Conservation (phyloP, 176 grass and related monocot species). For the Triticum urartu region DNA sequence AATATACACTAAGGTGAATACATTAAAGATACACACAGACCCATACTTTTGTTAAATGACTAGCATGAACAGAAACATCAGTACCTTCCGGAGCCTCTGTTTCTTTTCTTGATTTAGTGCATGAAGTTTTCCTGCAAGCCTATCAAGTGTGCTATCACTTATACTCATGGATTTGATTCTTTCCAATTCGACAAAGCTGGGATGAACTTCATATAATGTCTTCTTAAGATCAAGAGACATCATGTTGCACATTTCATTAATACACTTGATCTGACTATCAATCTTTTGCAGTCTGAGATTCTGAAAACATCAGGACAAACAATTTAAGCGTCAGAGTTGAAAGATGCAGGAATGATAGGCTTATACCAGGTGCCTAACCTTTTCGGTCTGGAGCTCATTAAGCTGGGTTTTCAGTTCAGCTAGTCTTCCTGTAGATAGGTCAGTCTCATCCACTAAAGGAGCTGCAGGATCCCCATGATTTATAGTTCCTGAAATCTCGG, state of each 20-base stretch:
- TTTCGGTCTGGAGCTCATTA: slow-evolving; percentile 71
- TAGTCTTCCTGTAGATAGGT: slow-evolving; percentile 59
- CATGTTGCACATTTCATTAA: slow-evolving; percentile 60
- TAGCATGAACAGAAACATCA: neutral
- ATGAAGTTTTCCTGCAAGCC: slow-evolving; percentile 51
- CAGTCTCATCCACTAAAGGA: slow-evolving; percentile 56
- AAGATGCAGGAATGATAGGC: neutral
- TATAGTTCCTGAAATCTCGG: slow-evolving; percentile 70
- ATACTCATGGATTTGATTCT: slow-evolving; percentile 50
- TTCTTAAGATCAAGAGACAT: slow-evolving; percentile 77
- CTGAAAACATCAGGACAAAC: slow-evolving; percentile 46
- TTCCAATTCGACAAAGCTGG: slow-evolving; percentile 53
- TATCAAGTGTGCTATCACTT: slow-evolving; percentile 60
- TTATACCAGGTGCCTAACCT: slow-evolving; percentile 41
- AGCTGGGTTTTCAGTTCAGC: slow-evolving; percentile 59
- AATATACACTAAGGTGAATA: neutral
- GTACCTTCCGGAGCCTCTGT: slow-evolving; percentile 73
- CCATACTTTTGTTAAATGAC: neutral
- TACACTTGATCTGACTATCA: slow-evolving; percentile 46
- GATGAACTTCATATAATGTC: slow-evolving; percentile 66
- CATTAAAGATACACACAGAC: neutral
- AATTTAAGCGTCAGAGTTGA: slow-evolving; percentile 1
- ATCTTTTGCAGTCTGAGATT: slow-evolving; percentile 73
- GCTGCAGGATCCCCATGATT: slow-evolving; percentile 42
- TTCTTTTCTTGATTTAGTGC: slow-evolving; percentile 73